Conservation (phyloP, 2,329 filamentous ascomycete species). For the Colletotrichum siamense region DNA sequence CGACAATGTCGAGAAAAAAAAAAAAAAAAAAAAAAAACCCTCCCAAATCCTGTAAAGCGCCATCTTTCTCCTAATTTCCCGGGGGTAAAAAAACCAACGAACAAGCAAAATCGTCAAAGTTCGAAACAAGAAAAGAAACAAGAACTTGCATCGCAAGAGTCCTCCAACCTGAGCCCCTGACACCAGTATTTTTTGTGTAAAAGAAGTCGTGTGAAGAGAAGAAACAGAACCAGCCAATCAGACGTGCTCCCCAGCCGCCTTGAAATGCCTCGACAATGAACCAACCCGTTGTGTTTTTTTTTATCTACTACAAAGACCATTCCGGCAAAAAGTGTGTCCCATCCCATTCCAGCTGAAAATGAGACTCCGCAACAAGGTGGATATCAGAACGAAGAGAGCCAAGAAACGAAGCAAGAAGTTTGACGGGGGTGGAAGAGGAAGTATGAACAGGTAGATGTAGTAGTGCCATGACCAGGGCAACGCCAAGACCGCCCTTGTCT, state of each 20-base stretch:
- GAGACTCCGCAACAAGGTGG: not conserved
- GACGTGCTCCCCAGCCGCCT: not conserved
- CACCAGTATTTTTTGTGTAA: not conserved
- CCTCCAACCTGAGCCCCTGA: not conserved
- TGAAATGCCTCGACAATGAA: conserved; percentile 4
- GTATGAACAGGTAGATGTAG: not conserved
- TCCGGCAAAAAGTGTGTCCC: conserved; percentile 1
- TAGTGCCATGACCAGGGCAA: not conserved
- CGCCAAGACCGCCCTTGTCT: not conserved
- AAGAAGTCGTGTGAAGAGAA: not conserved
- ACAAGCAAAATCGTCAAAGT: not conserved
- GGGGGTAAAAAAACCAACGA: not conserved
- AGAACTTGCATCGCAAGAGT: not conserved
- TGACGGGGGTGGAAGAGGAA: not conserved
- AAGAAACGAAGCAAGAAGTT: conserved; percentile 5
- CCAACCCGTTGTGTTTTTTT: conserved; percentile 2
- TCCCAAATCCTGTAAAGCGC: conserved; percentile 12
- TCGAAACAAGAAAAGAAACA: not conserved
- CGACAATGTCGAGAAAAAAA: not conserved
- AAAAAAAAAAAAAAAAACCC: not conserved
- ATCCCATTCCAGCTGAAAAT: conserved; percentile 18
- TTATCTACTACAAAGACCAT: conserved; percentile 16
- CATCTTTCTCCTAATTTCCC: conserved; percentile 10
- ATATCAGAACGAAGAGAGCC: not conserved
- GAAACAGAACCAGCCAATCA: not conserved